phyloP scores from a whole-genome alignment of 2,329 filamentous ascomycete genomes.

The Arthrobotrys sinensis region DNA sequence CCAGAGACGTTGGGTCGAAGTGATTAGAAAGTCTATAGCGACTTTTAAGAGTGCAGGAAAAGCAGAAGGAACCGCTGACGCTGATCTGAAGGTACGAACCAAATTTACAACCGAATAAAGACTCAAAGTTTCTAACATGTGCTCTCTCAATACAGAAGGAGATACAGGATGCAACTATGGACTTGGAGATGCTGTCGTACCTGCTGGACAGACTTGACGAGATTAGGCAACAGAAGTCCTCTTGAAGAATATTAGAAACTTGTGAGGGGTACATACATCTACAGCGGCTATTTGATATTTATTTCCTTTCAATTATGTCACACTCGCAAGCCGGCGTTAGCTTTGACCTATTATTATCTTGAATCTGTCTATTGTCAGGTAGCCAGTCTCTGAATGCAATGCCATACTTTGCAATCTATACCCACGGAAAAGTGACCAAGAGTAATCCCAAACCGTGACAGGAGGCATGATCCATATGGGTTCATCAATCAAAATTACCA shows the following conservation, averaged over 20 bases:
- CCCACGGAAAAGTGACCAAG: neutral
- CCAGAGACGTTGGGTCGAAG: conserved; percentile 48
- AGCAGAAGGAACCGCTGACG: conserved; percentile 15
- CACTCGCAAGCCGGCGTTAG: conserved; percentile 38
- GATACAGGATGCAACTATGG: conserved; percentile 39
- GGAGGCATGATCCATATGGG: neutral
- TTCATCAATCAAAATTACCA: conserved; percentile 18
- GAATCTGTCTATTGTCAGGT: conserved; percentile 1
- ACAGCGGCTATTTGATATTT: neutral
- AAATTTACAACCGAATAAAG: neutral
- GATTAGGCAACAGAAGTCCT: conserved; percentile 52
- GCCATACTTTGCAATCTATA: conserved; percentile 9
- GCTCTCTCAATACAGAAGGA: conserved; percentile 29
- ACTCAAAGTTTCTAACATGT: conserved; percentile 7
- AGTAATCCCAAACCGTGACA: neutral
- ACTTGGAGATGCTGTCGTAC: conserved; percentile 55
- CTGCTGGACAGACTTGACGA: conserved; percentile 55
- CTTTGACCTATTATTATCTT: conserved; percentile 7
- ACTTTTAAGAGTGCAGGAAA: conserved; percentile 39
- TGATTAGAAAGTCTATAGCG: conserved; percentile 48
- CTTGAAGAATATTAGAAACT: conserved; percentile 4
- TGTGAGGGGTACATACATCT: conserved; percentile 2
- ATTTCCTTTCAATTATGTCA: conserved; percentile 17
- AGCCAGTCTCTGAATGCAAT: conserved; percentile 10
- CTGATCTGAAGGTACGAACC: conserved; percentile 40